Conservation (phyloP, 2,329 filamentous ascomycete genomes). For the Lachnellula hyalina region DNA sequence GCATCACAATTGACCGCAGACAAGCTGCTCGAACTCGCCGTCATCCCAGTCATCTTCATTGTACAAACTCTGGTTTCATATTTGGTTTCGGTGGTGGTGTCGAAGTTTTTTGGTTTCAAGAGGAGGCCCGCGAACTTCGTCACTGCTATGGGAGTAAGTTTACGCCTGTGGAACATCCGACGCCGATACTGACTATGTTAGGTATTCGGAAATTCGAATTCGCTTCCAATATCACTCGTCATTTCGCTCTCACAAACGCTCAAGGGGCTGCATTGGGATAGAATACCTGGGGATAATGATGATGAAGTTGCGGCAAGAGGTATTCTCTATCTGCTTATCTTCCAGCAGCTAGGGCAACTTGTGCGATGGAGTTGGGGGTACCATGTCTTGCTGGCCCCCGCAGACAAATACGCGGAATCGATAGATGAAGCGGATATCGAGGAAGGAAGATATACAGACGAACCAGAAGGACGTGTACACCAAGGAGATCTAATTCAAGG, state of each 20-base stretch:
- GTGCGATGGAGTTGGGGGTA: constrained; percentile 99
- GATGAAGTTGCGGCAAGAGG: constrained; percentile 90
- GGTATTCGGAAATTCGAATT: constrained; percentile 98
- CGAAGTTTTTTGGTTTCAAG: constrained; percentile 72
- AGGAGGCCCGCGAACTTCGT: constrained; percentile 90
- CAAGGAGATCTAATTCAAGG: constrained; percentile 41
- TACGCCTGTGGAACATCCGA: neutral
- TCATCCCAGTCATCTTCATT: constrained; percentile 92
- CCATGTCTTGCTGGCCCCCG: constrained; percentile 85
- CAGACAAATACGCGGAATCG: constrained; percentile 64
- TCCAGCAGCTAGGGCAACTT: constrained; percentile 93
- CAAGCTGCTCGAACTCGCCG: constrained; percentile 81
- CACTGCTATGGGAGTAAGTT: constrained; percentile 78
- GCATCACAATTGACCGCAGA: constrained; percentile 89
- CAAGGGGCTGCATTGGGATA: constrained; percentile 88
- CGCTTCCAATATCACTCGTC: constrained; percentile 91
- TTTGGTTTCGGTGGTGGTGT: constrained; percentile 63
- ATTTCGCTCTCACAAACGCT: constrained; percentile 90
- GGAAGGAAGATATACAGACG: constrained; percentile 53
- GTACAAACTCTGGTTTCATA: constrained; percentile 87
- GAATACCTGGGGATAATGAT: constrained; percentile 86
- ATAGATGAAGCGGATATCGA: constrained; percentile 26
- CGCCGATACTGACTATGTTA: constrained; percentile 28
- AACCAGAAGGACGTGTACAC: constrained; percentile 22
- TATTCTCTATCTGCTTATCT: constrained; percentile 92